phyloP scores from a whole-genome alignment of 139 green algal species.

The Chlorella sorokiniana region DNA sequence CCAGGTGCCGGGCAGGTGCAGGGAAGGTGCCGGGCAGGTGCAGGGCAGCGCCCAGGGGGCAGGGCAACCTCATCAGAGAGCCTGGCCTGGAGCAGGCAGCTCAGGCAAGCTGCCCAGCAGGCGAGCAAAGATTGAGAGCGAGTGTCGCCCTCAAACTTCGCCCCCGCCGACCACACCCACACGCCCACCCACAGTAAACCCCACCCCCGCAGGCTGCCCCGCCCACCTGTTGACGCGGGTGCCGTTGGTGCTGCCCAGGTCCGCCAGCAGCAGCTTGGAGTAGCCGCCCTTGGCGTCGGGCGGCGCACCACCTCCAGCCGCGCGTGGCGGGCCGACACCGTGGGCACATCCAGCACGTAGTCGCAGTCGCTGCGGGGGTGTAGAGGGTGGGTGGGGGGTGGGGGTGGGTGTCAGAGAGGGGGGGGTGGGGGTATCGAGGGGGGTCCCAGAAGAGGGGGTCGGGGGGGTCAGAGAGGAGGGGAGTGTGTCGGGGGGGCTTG shows the following conservation, averaged over 20 bases:
- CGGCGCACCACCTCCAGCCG: constrained; percentile 42
- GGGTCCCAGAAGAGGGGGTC: too few relatives aligned
- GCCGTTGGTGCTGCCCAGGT: constrained; percentile 49
- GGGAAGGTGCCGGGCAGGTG: background rate
- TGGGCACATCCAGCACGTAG: constrained; percentile 44
- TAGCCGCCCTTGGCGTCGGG: background rate
- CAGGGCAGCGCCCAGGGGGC: background rate
- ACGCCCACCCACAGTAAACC: background rate
- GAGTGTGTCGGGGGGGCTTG: too few relatives aligned
- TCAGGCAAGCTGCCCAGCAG: too few relatives aligned
- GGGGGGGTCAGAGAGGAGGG: too few relatives aligned
- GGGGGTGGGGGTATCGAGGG: too few relatives aligned
- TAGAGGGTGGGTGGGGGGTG: background rate
- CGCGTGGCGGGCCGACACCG: constrained; percentile 43
- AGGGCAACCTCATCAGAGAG: too few relatives aligned
- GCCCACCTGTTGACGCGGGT: constrained; percentile 51
- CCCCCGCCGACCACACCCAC: background rate
- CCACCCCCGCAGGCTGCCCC: background rate
- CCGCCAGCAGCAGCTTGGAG: constrained; percentile 36
- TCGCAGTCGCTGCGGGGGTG: constrained; percentile 26
- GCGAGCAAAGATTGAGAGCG: too few relatives aligned
- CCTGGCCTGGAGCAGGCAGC: too few relatives aligned
- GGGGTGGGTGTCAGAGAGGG: background rate
- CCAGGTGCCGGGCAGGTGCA: constrained; percentile 1
- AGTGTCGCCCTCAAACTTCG: too few relatives aligned